These are phyloP conservation scores for Rhizopogon salebrosus DNA, from an alignment of 768 basidiomycete genomes.

Conservation along the genomic window DNA sequence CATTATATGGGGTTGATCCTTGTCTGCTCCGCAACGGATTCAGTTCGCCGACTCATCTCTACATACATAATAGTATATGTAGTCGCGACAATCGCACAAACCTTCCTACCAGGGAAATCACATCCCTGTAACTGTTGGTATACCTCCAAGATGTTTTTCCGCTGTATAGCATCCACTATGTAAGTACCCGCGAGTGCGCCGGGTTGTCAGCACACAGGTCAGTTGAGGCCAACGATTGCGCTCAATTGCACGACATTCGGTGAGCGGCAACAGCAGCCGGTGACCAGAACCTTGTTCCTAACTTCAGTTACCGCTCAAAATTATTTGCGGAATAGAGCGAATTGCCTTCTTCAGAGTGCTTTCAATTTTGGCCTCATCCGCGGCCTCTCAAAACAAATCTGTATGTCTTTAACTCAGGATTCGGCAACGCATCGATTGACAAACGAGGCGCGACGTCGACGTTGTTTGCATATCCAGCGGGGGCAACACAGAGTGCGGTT, in stretches of 20 bases:
- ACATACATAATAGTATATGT: too few relatives aligned
- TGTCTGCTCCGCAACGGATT: constrained; percentile 21
- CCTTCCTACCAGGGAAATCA: constrained; percentile 12
- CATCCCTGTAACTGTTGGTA: constrained; percentile 2
- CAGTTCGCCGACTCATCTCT: background rate
- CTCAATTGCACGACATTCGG: background rate
- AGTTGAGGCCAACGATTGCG: background rate
- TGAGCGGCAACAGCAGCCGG: background rate
- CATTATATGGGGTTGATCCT: constrained; percentile 24
- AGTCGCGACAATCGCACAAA: constrained; percentile 7
- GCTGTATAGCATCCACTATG: background rate
- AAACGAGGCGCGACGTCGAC: background rate
- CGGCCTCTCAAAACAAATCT: background rate
- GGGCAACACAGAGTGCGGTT: background rate
- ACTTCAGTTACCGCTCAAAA: background rate
- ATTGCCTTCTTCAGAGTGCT: background rate
- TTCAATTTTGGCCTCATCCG: background rate
- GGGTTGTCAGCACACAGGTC: background rate
- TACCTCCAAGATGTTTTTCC: constrained; percentile 1
- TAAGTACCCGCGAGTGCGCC: background rate
- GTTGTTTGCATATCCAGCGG: too few relatives aligned
- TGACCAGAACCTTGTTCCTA: background rate
- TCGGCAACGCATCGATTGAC: background rate
- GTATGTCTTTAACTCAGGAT: too few relatives aligned
- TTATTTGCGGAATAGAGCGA: background rate